Evolutionary conservation across 2,329 filamentous ascomycete genomes (phyloP), one percentile per base, ranked within the genome.

Genomic region (Aspergillus calidoustus): DNA sequence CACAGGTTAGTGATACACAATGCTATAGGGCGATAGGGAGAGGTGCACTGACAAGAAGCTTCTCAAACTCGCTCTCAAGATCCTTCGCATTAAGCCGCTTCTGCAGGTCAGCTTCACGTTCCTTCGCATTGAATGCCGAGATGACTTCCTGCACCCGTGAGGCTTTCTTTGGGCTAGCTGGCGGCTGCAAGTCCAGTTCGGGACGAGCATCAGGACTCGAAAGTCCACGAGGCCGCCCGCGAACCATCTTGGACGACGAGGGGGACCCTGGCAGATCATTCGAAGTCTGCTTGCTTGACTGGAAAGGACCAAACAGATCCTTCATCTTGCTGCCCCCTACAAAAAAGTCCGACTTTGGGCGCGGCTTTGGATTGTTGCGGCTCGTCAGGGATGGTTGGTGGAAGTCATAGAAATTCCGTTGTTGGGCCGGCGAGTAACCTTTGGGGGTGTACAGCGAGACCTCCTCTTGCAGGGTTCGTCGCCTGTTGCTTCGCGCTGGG

Each of bases 1-100:
- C 13, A 19, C 1, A 13, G 13, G 54, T 68, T 61, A 68, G 64
- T 34, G 19, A 5, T 48, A 15, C 7, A n/a, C 19, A n/a, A 7
- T 31, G 22, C 6, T 1, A 34, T 22, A 5, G 30, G 7, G 31
- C 9, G 23, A 7, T 11, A 13, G 8, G 34, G 23, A 23, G 7
- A 25, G 48, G 58, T 58, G 30, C 80, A 75, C 82, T 73, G 68
- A 87, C 84, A 68, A 89, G 73, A 34, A 89, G 81, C 54, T 82
- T 82, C 69, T 89, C 87, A 62, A 89, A 89, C 52, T 86, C 86
- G 54, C 78, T 81, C 68, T 91, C 89, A 5, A 87, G 80, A n/a
- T 82, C 78, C 66, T 84, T 84, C 0, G 81, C 77, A 66, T 87
- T 74, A 59, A 84, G 64, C 61, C 76, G 74, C 54, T 79, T 79